Percentiles rank a stretch among this genome's conserved stretches.
Conservation (phyloP, 176 grass and related monocot species). For the Pontederia crassipes region DNA sequence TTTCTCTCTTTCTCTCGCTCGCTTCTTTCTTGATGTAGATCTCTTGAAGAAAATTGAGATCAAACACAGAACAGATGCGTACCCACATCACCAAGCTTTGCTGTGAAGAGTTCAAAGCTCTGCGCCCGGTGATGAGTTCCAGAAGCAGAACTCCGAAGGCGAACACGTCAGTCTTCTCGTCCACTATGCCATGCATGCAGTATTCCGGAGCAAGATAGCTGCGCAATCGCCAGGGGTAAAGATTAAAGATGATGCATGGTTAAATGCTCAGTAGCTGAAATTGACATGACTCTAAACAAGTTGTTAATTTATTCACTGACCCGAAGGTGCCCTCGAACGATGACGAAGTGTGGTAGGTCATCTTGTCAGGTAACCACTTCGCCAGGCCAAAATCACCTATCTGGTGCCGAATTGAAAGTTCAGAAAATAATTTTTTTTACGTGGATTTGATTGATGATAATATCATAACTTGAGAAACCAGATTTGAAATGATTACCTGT, state of each 20-base stretch:
- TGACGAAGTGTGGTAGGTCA: conserved; percentile 54
- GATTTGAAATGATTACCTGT: conserved; percentile 20
- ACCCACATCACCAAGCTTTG: conserved; percentile 64
- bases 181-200: conserved; percentile 66
- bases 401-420: conserved; percentile 14
- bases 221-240: background rate
- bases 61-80: background rate
- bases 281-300: background rate
- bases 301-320: conserved; percentile 13
- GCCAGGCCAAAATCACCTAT: conserved; percentile 92
- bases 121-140: conserved; percentile 56
- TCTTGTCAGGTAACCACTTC: conserved; percentile 51
- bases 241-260: background rate
- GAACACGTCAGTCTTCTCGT: conserved; percentile 80
- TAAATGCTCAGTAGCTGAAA: background rate
- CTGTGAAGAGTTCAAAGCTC: conserved; percentile 39
- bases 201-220: conserved; percentile 75
- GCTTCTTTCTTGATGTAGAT: background rate
- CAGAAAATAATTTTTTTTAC: background rate
- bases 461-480: background rate
- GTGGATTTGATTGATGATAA: background rate
- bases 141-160: conserved; percentile 61
- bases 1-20: background rate
- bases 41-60: background rate
- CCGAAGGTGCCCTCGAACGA: conserved; percentile 76